Evolutionary conservation across 257 asterid species (phyloP).

Genomic region (Solanum sitiens): DNA sequence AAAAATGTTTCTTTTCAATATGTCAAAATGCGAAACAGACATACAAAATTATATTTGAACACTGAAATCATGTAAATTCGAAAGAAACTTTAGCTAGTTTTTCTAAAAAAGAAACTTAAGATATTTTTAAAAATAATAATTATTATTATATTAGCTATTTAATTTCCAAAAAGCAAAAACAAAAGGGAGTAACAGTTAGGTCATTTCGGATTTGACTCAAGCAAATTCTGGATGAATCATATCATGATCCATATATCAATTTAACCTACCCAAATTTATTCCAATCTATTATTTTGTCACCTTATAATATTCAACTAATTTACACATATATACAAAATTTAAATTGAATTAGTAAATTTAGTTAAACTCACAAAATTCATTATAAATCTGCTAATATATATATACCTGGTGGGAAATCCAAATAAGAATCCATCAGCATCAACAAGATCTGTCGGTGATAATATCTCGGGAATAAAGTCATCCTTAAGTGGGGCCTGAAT

Average conservation of each 20-base stretch:
- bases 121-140: not conserved
- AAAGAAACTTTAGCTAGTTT: not conserved
- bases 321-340: not conserved
- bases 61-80: not conserved
- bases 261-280: not conserved
- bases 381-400: rapidly evolving
- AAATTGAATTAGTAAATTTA: not conserved
- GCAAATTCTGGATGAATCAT: no score
- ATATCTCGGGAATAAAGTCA: constrained; percentile 52
- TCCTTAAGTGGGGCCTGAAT: constrained; percentile 81
- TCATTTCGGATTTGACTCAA: not conserved
- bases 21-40: not conserved
- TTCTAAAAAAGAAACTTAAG: not conserved
- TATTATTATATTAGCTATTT: not conserved
- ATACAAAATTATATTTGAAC: not conserved
- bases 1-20: no score
- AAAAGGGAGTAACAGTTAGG: not conserved
- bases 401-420: constrained; percentile 84
- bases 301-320: not conserved
- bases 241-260: not conserved
- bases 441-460: constrained; percentile 39
- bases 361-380: rapidly evolving
- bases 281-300: not conserved
- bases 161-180: not conserved
- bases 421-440: constrained; percentile 76